Evolutionary conservation across 345 rosid genomes (phyloP).

Genomic region (Litchi chinensis): DNA sequence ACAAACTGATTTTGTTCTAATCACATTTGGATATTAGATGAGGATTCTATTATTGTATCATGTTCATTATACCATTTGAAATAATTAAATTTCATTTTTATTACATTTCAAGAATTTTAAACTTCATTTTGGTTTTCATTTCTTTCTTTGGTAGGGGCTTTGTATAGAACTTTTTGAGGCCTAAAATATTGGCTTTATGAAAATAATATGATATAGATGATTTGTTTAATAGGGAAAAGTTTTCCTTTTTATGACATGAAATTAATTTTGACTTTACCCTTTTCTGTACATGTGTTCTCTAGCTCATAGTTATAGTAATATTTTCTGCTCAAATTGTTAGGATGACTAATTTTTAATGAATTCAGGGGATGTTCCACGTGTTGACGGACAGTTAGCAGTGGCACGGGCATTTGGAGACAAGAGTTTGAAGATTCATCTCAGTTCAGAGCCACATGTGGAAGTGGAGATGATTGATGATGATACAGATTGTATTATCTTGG

Average conservation of each 20-base stretch:
- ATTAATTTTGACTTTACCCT: neutral
- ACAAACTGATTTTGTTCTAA: neutral
- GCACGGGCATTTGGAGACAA: constrained; percentile 96
- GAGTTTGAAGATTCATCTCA: constrained; percentile 82
- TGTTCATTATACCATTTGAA: neutral
- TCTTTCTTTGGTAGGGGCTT: neutral
- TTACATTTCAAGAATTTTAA: neutral
- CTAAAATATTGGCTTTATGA: neutral
- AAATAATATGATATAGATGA: neutral
- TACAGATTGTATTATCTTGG: constrained; percentile 70
- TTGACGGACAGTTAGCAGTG: constrained; percentile 94
- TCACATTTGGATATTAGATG: neutral
- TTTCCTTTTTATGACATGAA: neutral
- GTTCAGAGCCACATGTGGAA: constrained; percentile 78
- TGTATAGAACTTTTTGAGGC: neutral
- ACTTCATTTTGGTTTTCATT: neutral
- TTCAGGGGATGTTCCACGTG: constrained; percentile 90
- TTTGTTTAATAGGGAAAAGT: neutral
- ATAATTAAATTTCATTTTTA: neutral
- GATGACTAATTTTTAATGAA: constrained; percentile 10
- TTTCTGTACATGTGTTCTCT: neutral
- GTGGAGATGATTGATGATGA: constrained; percentile 59
- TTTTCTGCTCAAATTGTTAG: neutral
- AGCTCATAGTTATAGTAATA: neutral
- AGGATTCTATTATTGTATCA: neutral